Conservation (phyloP, 495 filamentous ascomycete species). For the Parmelia sp. region DNA sequence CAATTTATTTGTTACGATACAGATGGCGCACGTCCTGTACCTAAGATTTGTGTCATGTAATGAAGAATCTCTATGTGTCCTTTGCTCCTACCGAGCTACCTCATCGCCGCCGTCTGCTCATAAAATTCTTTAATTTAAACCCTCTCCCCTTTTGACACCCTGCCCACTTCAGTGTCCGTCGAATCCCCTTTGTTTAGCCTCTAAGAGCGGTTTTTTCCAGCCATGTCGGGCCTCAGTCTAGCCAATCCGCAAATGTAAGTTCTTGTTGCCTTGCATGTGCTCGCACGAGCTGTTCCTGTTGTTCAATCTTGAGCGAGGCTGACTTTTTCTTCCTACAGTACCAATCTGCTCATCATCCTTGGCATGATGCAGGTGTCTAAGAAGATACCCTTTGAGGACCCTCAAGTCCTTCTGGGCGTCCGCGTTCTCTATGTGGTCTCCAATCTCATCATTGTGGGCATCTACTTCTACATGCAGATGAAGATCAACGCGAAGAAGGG, state of each 20-base stretch:
- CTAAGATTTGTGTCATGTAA: not conserved
- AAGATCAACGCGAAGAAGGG: conserved; percentile 93
- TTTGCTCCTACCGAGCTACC: too few species aligned
- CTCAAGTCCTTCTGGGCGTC: conserved; percentile 72
- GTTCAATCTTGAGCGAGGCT: not conserved
- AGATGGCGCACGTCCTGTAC: not conserved
- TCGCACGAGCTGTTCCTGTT: not conserved
- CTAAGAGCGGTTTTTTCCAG: conserved; percentile 28
- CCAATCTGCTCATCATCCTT: conserved; percentile 89
- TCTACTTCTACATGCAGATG: conserved; percentile 76
- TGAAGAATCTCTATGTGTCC: not conserved
- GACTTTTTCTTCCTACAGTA: conserved; percentile 42
- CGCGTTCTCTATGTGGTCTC: conserved; percentile 78
- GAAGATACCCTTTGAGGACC: conserved; percentile 91
- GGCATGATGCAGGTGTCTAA: conserved; percentile 98
- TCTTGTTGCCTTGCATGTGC: not conserved
- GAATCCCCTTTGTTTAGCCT: not conserved
- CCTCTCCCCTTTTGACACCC: not conserved
- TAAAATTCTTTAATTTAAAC: not conserved
- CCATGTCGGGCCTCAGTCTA: conserved; percentile 5
- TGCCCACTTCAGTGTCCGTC: not conserved
- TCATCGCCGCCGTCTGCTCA: not conserved
- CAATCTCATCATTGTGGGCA: conserved; percentile 75
- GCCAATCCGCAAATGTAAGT: conserved; percentile 13
- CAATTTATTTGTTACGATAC: too few species aligned